These are phyloP conservation scores for Heterobasidion occidentale DNA, from an alignment of 1,284 basidiomycete genomes.

Conservation along the genomic window DNA sequence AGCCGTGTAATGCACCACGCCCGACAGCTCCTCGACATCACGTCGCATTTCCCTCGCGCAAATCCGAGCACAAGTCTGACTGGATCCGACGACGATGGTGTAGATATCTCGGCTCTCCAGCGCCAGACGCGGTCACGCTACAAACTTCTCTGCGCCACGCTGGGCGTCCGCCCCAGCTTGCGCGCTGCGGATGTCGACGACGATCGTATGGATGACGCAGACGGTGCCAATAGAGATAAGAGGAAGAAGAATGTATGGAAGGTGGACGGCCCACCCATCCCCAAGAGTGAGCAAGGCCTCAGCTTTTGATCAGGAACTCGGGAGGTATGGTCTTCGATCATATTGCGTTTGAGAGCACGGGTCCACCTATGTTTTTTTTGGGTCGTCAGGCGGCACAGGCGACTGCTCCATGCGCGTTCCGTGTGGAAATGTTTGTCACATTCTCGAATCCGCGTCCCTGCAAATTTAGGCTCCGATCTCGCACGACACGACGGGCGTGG, in stretches of 20 bases:
- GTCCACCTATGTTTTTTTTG: too few species aligned
- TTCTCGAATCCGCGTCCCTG: too few species aligned
- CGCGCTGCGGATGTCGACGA: conserved; percentile 24
- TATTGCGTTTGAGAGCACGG: too few species aligned
- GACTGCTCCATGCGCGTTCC: too few species aligned
- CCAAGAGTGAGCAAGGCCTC: conserved; percentile 6
- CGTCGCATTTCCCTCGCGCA: conserved; percentile 66
- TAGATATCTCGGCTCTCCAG: conserved; percentile 73
- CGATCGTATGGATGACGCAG: conserved; percentile 1
- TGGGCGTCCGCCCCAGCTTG: conserved; percentile 69
- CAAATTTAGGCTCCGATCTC: too few species aligned
- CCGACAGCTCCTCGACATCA: conserved; percentile 61
- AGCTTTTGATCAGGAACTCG: conserved; percentile 8
- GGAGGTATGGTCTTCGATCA: not conserved
- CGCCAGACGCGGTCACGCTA: conserved; percentile 86
- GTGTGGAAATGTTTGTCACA: too few species aligned
- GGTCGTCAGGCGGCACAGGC: too few species aligned
- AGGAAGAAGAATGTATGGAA: conserved; percentile 9
- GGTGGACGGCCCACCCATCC: conserved; percentile 5
- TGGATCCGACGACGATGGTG: conserved; percentile 34
- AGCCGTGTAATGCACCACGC: conserved; percentile 64
- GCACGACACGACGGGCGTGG: too few species aligned
- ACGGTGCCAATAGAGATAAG: conserved; percentile 1
- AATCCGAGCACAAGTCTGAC: conserved; percentile 65
- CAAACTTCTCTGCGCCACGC: conserved; percentile 74